phyloP scores from a whole-genome alignment of 306 rosid species.

The Erythrophleum fordii region DNA sequence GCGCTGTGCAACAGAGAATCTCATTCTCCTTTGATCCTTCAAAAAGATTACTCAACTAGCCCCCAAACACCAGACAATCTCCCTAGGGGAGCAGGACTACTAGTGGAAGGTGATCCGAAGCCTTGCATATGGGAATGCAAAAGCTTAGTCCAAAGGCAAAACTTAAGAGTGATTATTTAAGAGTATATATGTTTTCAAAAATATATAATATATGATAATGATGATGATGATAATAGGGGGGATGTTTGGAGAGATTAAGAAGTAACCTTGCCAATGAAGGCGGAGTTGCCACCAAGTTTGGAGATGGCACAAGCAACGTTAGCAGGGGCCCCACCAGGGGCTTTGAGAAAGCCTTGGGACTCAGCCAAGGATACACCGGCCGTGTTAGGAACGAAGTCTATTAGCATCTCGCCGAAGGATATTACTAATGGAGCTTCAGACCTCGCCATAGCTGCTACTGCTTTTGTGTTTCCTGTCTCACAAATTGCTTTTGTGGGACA shows the following conservation, averaged over 20 bases:
- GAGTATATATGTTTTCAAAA: background rate
- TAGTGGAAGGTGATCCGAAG: too few relatives aligned
- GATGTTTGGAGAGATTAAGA: conserved; percentile 6
- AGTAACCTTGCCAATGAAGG: conserved; percentile 68
- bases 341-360: conserved; percentile 61
- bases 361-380: conserved; percentile 72
- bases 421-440: conserved; percentile 37
- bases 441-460: background rate
- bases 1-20: too few relatives aligned
- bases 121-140: too few relatives aligned
- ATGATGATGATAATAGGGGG: background rate
- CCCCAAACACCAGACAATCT: too few relatives aligned
- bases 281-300: conserved; percentile 68
- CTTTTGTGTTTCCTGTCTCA: background rate
- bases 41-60: too few relatives aligned
- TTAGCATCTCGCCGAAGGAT: conserved; percentile 75
- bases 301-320: conserved; percentile 75
- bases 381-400: conserved; percentile 68
- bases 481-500: background rate
- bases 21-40: too few relatives aligned
- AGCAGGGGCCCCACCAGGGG: conserved; percentile 57
- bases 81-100: too few relatives aligned
- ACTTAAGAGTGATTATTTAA: too few relatives aligned
- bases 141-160: too few relatives aligned
- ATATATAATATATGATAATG: background rate